Evolutionary conservation across 2,329 filamentous ascomycete genomes (phyloP), one percentile per base, ranked within the genome.

Genomic region (Rutstroemia sp.): DNA sequence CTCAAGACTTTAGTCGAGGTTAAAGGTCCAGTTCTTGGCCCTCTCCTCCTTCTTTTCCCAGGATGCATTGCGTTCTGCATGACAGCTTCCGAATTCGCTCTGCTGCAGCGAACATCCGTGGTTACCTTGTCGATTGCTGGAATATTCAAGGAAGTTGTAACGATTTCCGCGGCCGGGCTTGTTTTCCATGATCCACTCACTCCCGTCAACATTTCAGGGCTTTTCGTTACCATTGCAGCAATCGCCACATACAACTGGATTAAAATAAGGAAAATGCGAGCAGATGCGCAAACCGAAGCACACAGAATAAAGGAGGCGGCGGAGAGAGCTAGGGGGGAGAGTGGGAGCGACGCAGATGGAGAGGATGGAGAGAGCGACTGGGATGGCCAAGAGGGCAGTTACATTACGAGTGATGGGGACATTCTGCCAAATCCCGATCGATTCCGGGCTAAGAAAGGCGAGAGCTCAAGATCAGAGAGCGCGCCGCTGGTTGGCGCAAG

Each of bases 61-160:
- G 94, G 94, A 18, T 79, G 83, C 39, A 86, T 99, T 52, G 94
- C 94, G 2, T 99, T 99, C 71, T 81, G 91, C 61, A 99, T 99
- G 94, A 97, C 95, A 18, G 85, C 91, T 0, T 92, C 90, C 54
- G 94, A 99, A 73, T 99, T 97, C 70, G 92, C 94, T 53, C 81
- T 99, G 60, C 81, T 99, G 63, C 88, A 96, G 75, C 89, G 94
- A 49, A 97, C 92, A 0, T 95, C 89, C 1, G 94, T 99, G 53
- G 94, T 99, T 52, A 97, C 94, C 0, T 79, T 99, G 47, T 95
- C 88, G 52, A 96, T 99, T 65, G 95, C 92, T 61, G 94, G 94
- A 59, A 97, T 99, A 60, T 97, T 99, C 79, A 99, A 99, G 71
- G 94, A 99, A 74, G 94, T 97, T 42, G 86, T 99, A 55, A 99